Evolutionary conservation across 148 eudicot species (phyloP).

Genomic region (Drosera capensis): DNA sequence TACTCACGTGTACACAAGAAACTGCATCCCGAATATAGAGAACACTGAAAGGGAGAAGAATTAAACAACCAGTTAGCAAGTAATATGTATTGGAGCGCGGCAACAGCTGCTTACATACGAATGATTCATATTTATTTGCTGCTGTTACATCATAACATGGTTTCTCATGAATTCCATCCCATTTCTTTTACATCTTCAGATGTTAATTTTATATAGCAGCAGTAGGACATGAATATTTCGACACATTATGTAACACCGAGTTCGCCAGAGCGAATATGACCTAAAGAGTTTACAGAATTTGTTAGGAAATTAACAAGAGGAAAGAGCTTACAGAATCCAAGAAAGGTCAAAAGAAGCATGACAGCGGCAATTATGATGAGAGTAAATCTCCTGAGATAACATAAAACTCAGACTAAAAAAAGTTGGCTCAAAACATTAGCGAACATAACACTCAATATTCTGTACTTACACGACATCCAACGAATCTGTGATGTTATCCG

Average conservation of each 20-base stretch:
- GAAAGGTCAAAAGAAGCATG: constrained; percentile 64
- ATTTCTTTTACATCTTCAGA: too few relatives aligned
- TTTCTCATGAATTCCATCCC: too few relatives aligned
- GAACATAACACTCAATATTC: background rate
- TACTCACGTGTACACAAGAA: constrained; percentile 71
- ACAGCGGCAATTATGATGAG: constrained; percentile 71
- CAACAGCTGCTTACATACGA: too few relatives aligned
- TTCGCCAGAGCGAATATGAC: too few relatives aligned
- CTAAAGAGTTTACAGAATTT: too few relatives aligned
- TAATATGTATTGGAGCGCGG: too few relatives aligned
- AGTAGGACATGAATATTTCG: too few relatives aligned
- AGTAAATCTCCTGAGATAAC: constrained; percentile 49
- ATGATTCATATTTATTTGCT: too few relatives aligned
- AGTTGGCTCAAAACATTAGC: background rate
- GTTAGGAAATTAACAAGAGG: background rate
- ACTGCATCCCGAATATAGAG: constrained; percentile 74
- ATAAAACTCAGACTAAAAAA: background rate
- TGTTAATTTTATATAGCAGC: too few relatives aligned
- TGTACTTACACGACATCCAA: constrained; percentile 42
- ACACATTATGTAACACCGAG: too few relatives aligned
- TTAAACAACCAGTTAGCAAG: constrained; percentile 44
- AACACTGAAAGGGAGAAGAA: constrained; percentile 47
- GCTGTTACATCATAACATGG: too few relatives aligned
- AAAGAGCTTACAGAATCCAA: constrained; percentile 61
- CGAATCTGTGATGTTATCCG: constrained; percentile 34